Base-by-base conservation (phyloP, 129 eudicot genomes). In the Calendula officinalis region DNA sequence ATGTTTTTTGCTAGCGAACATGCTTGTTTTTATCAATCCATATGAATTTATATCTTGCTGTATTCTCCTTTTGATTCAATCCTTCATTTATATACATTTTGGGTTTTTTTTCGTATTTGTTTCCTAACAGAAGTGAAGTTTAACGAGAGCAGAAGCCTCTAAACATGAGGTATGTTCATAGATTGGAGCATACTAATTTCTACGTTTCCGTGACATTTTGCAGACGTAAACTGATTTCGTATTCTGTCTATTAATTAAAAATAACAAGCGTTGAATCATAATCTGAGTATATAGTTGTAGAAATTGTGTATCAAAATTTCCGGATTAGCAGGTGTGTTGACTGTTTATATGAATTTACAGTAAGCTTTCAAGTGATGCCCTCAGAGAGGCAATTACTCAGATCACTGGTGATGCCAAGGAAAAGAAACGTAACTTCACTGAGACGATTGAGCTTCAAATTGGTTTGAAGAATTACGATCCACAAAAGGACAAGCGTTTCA, bases 401-500 rank as follows among this genome's bases (percentile, higher is more conserved):
- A 64, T 69, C 13, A 22, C 58, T 1, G 37, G 34, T 1, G 83
- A 74, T 51, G 68, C 83, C 4, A 69, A 48, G 44, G 80, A 79
- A 60, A 79, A 79, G 45, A 46, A 51, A 16, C 72, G 80, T 17
- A 76, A 76, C 40, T 76, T 76, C 5, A 76, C 81, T 0, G 81
- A 76, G 48, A 76, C 75, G 13, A 69, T 76, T 69, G 81, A 76
- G 44, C 76, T 76, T 6, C 81, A 76, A 6, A 76, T 76, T 17
- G 81, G 81, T 57, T 57, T 81, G 71, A 81, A 81, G 73, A 81
- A 81, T 14, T 81, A 81, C 7, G 86, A 81, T 14, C 86, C 86
- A 5, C 86, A 81, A 59, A 81, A 81, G 62, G 86, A 81, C 63
- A 81, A 81, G 6, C 86, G 86, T 76, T 81, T 81, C 74, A 81